phyloP scores from a whole-genome alignment of 202 grass and related monocot species.

The Zizania palustris region DNA sequence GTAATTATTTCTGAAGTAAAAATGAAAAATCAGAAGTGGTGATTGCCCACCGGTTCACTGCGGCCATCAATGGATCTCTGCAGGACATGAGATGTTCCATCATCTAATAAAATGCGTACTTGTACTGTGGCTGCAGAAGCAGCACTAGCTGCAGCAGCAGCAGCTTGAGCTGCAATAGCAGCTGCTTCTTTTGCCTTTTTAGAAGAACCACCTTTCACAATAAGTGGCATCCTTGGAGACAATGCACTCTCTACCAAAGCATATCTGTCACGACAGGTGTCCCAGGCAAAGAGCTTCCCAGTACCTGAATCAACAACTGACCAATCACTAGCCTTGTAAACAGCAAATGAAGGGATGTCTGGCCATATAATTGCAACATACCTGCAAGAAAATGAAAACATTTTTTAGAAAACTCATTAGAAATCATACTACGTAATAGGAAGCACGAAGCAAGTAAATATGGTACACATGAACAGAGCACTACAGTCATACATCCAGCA shows the following conservation, averaged over 20 bases:
- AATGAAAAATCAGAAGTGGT: slow-evolving; percentile 12
- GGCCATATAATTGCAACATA: slow-evolving; percentile 96
- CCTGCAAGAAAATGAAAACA: slow-evolving; percentile 55
- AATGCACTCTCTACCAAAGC: slow-evolving; percentile 88
- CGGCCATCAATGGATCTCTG: slow-evolving; percentile 91
- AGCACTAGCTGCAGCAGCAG: slow-evolving; percentile 76
- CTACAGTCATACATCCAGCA: neutral
- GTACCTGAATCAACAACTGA: slow-evolving; percentile 91
- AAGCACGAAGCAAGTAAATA: slow-evolving; percentile 16
- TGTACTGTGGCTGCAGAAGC: slow-evolving; percentile 92
- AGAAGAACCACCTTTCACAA: slow-evolving; percentile 90
- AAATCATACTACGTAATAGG: neutral
- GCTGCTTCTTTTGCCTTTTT: slow-evolving; percentile 98
- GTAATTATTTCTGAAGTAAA: neutral
- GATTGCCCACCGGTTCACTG: slow-evolving; percentile 78
- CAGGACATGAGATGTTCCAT: slow-evolving; percentile 91
- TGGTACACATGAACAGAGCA: slow-evolving; percentile 1
- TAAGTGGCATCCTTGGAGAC: slow-evolving; percentile 81
- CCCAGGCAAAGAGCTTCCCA: slow-evolving; percentile 96
- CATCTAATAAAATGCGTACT: slow-evolving; percentile 96
- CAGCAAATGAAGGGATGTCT: slow-evolving; percentile 90
- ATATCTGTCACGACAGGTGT: slow-evolving; percentile 92
- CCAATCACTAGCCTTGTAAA: slow-evolving; percentile 98
- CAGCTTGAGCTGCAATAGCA: slow-evolving; percentile 87
- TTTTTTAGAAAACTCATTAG: slow-evolving; percentile 1